A percentile compares a stretch with the other conserved stretches of the same genome.
Conservation (phyloP, 2,329 filamentous ascomycete genomes). For the Zasmidium angulare region DNA sequence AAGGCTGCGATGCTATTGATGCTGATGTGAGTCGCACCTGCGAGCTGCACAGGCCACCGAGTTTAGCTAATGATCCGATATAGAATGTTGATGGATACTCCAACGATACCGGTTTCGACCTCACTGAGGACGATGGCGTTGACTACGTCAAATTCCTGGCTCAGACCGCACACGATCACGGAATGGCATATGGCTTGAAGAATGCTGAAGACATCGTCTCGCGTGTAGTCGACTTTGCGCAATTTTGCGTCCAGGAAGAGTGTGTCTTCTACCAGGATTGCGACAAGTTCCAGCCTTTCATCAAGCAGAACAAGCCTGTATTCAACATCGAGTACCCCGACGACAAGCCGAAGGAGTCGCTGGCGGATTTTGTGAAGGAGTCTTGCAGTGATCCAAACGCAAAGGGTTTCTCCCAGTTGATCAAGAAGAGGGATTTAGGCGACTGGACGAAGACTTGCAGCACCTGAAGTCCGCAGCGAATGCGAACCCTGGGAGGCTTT, state of each 20-base stretch:
- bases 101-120: slow-evolving; percentile 42
- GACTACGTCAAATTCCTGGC: slow-evolving; percentile 63
- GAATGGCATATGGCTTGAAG: slow-evolving; percentile 66
- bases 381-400: not conserved
- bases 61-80: not conserved
- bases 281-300: slow-evolving; percentile 57
- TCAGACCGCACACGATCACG: slow-evolving; percentile 52
- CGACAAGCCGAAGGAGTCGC: not conserved
- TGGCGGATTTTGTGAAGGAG: not conserved
- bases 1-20: slow-evolving; percentile 40
- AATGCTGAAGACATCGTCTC: slow-evolving; percentile 64
- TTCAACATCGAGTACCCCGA: slow-evolving; percentile 68
- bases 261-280: slow-evolving; percentile 55
- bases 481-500: no score
- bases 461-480: no score
- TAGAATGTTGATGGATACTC: slow-evolving; percentile 27
- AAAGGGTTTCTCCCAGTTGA: not conserved
- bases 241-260: slow-evolving; percentile 16
- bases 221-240: slow-evolving; percentile 60
- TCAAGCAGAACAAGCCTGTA: slow-evolving; percentile 63
- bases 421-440: not conserved
- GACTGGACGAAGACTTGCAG: not conserved
- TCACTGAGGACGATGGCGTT: slow-evolving; percentile 59
- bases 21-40: slow-evolving; percentile 23
- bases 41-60: not conserved